Evolutionary conservation across 176 grass and related monocot species (phyloP).

Genomic region (Aegilops longissima): DNA sequence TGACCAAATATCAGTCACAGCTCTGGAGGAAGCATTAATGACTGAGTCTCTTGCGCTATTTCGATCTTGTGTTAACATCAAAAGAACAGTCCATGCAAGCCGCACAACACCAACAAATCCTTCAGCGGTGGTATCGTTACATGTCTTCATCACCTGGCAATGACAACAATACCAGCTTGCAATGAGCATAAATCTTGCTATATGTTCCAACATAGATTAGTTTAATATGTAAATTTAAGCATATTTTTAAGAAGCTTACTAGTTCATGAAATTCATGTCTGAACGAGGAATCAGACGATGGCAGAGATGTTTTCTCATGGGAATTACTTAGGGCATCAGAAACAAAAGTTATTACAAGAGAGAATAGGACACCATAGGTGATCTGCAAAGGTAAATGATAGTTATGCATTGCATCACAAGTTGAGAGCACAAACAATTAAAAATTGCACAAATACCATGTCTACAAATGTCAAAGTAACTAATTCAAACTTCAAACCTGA

Average conservation of each 20-base stretch:
- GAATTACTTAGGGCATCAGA: conserved; percentile 77
- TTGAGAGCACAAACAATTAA: conserved; percentile 1
- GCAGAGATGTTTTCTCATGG: conserved; percentile 40
- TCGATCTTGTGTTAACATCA: conserved; percentile 89
- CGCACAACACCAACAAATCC: conserved; percentile 74
- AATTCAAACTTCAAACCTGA: conserved; percentile 69
- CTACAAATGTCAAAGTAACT: conserved; percentile 34
- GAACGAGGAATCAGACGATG: conserved; percentile 73
- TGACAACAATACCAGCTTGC: conserved; percentile 26
- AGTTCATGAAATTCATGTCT: conserved; percentile 87
- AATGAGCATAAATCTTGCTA: conserved; percentile 27
- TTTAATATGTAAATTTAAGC: background rate
- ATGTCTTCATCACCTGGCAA: conserved; percentile 64
- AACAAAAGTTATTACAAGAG: conserved; percentile 73
- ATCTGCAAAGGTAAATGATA: conserved; percentile 57
- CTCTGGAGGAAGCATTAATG: conserved; percentile 45
- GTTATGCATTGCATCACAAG: conserved; percentile 14
- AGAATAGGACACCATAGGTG: conserved; percentile 66
- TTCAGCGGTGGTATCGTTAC: conserved; percentile 62
- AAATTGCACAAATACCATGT: conserved; percentile 6
- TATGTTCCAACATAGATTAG: conserved; percentile 14
- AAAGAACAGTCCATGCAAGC: conserved; percentile 83
- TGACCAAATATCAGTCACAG: conserved; percentile 55
- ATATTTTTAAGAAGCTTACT: conserved; percentile 45
- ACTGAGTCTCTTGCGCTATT: conserved; percentile 47